phyloP scores from a whole-genome alignment of 108 stramenopile species.

The Cyclostephanos tholiformis region DNA sequence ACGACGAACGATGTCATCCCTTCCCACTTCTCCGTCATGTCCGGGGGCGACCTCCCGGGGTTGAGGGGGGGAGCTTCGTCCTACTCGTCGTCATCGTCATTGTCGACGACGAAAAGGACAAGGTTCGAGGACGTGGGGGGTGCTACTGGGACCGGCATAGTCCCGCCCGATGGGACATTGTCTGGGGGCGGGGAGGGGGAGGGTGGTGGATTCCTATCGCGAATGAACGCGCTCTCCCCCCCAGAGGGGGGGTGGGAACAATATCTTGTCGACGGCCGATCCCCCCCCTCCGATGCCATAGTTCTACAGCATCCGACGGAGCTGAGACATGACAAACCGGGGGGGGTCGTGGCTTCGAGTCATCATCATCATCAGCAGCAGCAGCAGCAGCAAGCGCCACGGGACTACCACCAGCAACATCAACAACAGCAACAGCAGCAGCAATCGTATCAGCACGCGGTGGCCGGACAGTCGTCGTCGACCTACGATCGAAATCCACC shows the following conservation, averaged over 20 bases:
- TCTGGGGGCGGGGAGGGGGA: not conserved
- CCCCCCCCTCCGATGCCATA: no score
- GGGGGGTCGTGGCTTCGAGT: no score
- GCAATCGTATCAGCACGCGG: not conserved
- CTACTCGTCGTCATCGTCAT: no score
- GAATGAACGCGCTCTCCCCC: not conserved
- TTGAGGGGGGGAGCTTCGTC: not conserved
- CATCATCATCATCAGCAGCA: no score
- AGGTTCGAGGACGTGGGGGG: not conserved
- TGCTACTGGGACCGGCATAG: not conserved
- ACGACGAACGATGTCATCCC: not conserved
- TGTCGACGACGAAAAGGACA: not conserved
- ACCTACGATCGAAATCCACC: no score
- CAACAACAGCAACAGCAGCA: conserved; percentile 14
- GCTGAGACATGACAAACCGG: no score
- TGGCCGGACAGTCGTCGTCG: not conserved
- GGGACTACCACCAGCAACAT: not conserved
- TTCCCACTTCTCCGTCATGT: not conserved
- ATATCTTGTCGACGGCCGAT: not conserved
- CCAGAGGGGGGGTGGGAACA: conserved; percentile 9
- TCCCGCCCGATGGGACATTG: no score
- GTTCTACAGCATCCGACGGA: no score
- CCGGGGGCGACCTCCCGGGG: not conserved
- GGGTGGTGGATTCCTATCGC: not conserved
- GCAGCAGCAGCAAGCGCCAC: not conserved